These are phyloP conservation scores for Boletellus deceptivus DNA, from an alignment of 1,284 basidiomycete species.

Conservation along the genomic window DNA sequence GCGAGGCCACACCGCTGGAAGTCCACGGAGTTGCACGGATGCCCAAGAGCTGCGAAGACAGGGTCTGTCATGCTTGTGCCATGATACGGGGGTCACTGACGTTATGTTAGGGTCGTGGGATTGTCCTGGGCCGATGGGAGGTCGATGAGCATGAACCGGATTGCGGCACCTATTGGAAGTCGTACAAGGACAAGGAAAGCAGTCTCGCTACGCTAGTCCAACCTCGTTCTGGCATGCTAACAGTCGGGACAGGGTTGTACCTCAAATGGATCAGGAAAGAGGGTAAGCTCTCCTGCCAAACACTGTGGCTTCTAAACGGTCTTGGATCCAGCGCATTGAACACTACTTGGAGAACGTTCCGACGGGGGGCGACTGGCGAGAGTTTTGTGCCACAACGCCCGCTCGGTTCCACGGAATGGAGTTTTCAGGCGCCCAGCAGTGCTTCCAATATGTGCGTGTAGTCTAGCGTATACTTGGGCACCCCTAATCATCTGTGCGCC, in stretches of 20 bases:
- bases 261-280: conserved; percentile 21
- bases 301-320: background rate
- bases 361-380: conserved; percentile 24
- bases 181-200: conserved; percentile 28
- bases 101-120: background rate
- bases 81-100: background rate
- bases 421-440: conserved; percentile 28
- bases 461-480: background rate
- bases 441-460: background rate
- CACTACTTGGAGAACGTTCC: conserved; percentile 29
- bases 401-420: conserved; percentile 18
- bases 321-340: conserved; percentile 13
- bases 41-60: conserved; percentile 27
- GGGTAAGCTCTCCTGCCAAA: conserved; percentile 8
- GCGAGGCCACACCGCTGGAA: conserved; percentile 24
- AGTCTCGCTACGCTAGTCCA: background rate
- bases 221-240: background rate
- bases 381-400: conserved; percentile 34
- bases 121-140: too few relatives aligned
- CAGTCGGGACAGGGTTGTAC: conserved; percentile 20
- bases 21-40: conserved; percentile 21
- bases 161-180: conserved; percentile 19
- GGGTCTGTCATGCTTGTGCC: conserved; percentile 9
- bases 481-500: background rate
- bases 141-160: conserved; percentile 18